A percentile compares a stretch with the other conserved stretches of the same genome.
Conservation (phyloP, 495 filamentous ascomycete genomes). For the Aspergillus panamensis region DNA sequence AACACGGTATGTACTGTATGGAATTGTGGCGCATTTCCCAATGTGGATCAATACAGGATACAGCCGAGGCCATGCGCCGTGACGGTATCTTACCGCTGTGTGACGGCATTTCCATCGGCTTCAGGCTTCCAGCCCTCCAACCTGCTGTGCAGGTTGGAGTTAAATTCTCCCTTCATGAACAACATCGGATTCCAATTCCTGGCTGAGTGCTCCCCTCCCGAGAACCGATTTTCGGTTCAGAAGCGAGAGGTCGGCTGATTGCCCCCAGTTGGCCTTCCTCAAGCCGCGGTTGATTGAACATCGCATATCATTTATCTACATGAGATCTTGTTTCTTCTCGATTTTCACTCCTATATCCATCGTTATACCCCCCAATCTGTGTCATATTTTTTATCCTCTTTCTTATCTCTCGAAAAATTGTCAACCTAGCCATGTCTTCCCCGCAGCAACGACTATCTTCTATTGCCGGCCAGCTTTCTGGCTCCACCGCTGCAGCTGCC, state of each 20-base stretch:
- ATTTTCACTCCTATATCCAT: neutral
- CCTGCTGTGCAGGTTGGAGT: too few relatives aligned
- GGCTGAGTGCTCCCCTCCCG: neutral
- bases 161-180: too few relatives aligned
- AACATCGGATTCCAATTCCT: too few relatives aligned
- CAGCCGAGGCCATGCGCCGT: too few relatives aligned
- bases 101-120: too few relatives aligned
- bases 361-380: conserved; percentile 1
- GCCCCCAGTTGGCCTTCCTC: conserved; percentile 1
- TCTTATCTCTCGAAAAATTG: neutral
- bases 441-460: conserved; percentile 42
- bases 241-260: conserved; percentile 16
- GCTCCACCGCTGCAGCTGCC: conserved; percentile 27
- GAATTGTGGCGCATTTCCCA: too few relatives aligned
- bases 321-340: too few relatives aligned
- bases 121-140: too few relatives aligned
- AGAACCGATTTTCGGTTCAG: conserved; percentile 18
- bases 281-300: conserved; percentile 18
- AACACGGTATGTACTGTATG: too few relatives aligned
- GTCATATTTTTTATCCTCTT: conserved; percentile 1
- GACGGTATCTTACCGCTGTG: too few relatives aligned
- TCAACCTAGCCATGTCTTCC: conserved; percentile 36
- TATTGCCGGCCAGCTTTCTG: conserved; percentile 39
- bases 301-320: neutral
- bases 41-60: too few relatives aligned